Evolutionary conservation across 345 rosid species (phyloP).

Genomic region (Citrus hindsii): DNA sequence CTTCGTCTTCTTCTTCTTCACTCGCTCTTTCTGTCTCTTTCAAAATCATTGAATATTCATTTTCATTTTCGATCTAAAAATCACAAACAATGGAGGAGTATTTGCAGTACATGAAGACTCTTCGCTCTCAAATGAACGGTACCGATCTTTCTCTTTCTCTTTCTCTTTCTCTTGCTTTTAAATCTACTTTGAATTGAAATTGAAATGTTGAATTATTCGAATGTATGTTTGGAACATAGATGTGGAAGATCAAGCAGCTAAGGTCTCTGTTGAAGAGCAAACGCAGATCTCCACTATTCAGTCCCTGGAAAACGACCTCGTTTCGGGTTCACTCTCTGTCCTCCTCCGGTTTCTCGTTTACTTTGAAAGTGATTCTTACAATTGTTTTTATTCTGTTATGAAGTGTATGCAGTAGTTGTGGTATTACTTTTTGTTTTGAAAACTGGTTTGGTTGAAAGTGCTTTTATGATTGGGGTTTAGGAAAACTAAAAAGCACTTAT

Average conservation of each 20-base stretch:
- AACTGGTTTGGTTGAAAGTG: neutral
- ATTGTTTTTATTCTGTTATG: neutral
- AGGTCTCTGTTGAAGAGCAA: conserved; percentile 68
- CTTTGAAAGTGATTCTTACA: neutral
- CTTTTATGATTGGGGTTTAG: too few relatives aligned
- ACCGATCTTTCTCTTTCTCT: neutral
- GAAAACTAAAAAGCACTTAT: neutral
- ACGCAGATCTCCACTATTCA: conserved; percentile 48
- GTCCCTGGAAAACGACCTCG: conserved; percentile 54
- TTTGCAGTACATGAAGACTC: conserved; percentile 69
- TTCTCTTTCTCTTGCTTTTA: neutral
- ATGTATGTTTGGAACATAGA: conserved; percentile 27
- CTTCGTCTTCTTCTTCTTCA: neutral
- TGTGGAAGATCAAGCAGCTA: conserved; percentile 80
- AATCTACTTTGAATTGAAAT: neutral
- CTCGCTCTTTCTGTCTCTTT: neutral
- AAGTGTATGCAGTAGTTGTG: neutral
- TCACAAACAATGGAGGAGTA: conserved; percentile 66
- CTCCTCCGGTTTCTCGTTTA: neutral
- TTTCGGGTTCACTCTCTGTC: conserved; percentile 29
- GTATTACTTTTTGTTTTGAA: neutral
- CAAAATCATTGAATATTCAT: neutral
- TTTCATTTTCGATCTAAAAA: neutral
- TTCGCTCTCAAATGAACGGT: conserved; percentile 84
- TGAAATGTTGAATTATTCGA: neutral